Conservation (phyloP, 331 rosid genomes). For the Cydonia oblonga region DNA sequence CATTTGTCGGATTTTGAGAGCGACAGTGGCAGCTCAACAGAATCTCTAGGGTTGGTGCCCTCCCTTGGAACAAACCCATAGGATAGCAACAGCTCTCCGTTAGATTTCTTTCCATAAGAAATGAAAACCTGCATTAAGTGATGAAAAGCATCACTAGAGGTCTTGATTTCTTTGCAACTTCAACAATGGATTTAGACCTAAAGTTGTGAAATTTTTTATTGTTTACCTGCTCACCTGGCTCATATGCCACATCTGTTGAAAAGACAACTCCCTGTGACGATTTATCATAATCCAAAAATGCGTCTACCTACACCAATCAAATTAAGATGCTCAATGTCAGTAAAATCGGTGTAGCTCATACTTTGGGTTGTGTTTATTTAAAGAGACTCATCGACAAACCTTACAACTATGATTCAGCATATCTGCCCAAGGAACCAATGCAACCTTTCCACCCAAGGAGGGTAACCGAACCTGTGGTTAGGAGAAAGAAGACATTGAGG, state of each 20-base stretch:
- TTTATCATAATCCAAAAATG: conserved; percentile 82
- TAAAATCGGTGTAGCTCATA: not conserved
- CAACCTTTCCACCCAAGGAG: conserved; percentile 76
- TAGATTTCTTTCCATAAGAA: conserved; percentile 89
- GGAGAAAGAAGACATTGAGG: not conserved
- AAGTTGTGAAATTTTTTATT: conserved; percentile 4
- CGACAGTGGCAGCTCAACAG: conserved; percentile 72
- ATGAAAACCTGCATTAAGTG: conserved; percentile 66
- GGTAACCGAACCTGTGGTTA: conserved; percentile 80
- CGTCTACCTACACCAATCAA: conserved; percentile 59
- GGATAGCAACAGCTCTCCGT: conserved; percentile 81
- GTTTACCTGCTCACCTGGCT: conserved; percentile 99
- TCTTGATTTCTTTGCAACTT: not conserved
- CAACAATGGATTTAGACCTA: not conserved
- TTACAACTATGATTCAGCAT: conserved; percentile 94
- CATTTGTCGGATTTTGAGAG: conserved; percentile 62
- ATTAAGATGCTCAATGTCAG: conserved; percentile 4
- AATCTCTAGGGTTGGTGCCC: conserved; percentile 82
- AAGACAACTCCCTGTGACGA: conserved; percentile 73
- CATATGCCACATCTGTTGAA: conserved; percentile 66
- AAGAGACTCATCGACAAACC: conserved; percentile 31
- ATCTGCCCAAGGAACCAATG: conserved; percentile 97
- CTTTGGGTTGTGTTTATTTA: not conserved
- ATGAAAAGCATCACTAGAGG: conserved; percentile 13
- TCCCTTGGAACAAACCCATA: conserved; percentile 92